Percentiles rank a stretch among this genome's conserved stretches.
phyloP scores from a whole-genome alignment of 2,329 filamentous ascomycete genomes.

The Ophiostoma sp. region DNA sequence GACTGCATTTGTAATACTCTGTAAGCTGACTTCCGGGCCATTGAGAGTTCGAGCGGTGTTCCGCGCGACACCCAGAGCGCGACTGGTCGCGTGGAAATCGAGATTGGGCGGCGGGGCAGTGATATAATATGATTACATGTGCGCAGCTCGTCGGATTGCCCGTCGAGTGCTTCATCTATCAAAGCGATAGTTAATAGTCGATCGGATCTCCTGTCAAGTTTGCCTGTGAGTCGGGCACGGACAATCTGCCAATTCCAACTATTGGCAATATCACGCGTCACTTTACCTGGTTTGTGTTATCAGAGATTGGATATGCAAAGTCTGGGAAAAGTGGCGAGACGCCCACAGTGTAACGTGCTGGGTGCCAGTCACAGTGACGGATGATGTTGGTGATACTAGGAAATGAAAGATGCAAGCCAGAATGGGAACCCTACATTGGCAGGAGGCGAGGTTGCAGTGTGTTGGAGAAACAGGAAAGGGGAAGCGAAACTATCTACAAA shows the following conservation, averaged over 20 bases:
- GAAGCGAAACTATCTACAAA: neutral
- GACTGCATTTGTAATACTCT: neutral
- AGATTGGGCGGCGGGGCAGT: neutral
- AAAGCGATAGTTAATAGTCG: neutral
- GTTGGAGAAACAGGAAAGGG: neutral
- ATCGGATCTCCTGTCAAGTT: neutral
- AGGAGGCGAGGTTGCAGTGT: neutral
- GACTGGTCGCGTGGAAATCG: neutral
- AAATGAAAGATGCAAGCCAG: neutral
- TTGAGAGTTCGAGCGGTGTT: neutral
- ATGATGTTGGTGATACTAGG: neutral
- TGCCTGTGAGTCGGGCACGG: neutral
- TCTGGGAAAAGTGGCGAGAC: neutral
- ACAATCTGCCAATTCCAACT: neutral
- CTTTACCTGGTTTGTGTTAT: neutral
- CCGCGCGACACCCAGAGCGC: neutral
- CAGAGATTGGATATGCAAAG: neutral
- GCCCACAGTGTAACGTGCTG: neutral
- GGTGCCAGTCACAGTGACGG: neutral
- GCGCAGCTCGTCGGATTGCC: neutral
- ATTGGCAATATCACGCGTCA: neutral
- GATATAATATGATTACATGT: neutral
- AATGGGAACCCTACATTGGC: neutral
- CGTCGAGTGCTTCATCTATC: neutral
- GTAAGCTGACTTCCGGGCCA: neutral